Percentiles rank a stretch among this genome's conserved stretches.
These are phyloP conservation scores for Nitzschia putrida DNA, from an alignment of 108 stramenopile genomes.

Conservation along the genomic window DNA sequence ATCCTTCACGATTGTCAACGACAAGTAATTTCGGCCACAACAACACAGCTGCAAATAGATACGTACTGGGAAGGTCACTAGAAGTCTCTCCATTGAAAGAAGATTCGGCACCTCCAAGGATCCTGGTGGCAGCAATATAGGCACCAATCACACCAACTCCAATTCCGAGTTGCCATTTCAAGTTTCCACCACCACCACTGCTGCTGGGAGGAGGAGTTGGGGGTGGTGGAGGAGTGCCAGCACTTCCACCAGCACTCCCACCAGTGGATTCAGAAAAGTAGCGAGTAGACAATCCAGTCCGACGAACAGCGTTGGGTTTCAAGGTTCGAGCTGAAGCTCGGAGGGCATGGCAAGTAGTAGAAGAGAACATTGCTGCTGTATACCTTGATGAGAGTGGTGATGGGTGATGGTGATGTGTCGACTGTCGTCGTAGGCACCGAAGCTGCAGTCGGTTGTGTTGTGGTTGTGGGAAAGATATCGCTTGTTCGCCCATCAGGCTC, in stretches of 20 bases:
- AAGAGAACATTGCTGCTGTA: not conserved
- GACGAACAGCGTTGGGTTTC: too few species aligned
- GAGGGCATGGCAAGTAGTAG: not conserved
- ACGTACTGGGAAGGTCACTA: constrained; percentile 14
- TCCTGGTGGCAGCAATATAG: constrained; percentile 27
- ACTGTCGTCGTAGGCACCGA: too few species aligned
- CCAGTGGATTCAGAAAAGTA: too few species aligned
- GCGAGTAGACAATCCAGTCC: too few species aligned
- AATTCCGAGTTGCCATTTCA: constrained; percentile 41
- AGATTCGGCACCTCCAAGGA: constrained; percentile 10
- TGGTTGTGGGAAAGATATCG: too few species aligned
- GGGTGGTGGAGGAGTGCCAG: not conserved
- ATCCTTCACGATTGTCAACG: not conserved
- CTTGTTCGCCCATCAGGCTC: too few species aligned
- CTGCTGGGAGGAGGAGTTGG: not conserved
- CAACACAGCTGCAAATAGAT: not conserved
- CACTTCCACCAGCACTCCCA: too few species aligned
- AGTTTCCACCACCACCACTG: constrained; percentile 15
- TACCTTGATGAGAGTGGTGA: too few species aligned
- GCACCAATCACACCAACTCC: constrained; percentile 30
- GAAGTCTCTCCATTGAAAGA: constrained; percentile 20
- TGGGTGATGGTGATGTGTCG: too few species aligned
- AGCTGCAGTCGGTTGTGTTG: too few species aligned
- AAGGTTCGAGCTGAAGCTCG: not conserved
- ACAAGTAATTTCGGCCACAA: not conserved